Base-by-base conservation (phyloP, 257 asterid species). In the Buddleja alternifolia region DNA sequence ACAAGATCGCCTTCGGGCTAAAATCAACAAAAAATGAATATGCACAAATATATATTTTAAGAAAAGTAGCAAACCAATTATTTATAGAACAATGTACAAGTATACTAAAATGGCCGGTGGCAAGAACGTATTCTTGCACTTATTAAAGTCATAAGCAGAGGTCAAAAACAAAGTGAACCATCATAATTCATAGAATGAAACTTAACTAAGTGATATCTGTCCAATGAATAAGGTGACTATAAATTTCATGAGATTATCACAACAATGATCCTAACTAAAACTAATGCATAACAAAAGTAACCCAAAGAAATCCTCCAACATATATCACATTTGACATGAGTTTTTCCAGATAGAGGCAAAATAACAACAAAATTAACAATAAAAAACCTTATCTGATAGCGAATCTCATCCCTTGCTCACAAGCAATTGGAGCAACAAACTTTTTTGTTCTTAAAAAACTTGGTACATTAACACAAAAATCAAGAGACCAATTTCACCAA, bases 321-420 rank as follows among this genome's bases (percentile, higher is more conserved):
- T 84, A 73, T 76, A 76, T 54, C 68, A 77, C 84, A 79, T 44
- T 57, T 34, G 36, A 60, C 51, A 66, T 21, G 72, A 53, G 61
- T 47, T 59, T 63, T 76, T 73, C 68, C 70, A 75, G 15, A 32
- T 52, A 59, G 47, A 48, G 55, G 65, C 72, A 65, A 40, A 70
- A 72, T 37, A 53, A 17, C 50, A 70, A 72, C 44, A 53, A 16
- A 23, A 64, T 50, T 47, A n/a, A n/a, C n/a, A 45, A 51, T 24
- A 45, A 67, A 71, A 77, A 67, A 19, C 98, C 95, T 73, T 93
- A 96, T 53, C 98, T 75, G 65, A 93, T 93, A 19, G 98, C 98
- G 51, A 93, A 93, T 72, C 97, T 88, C 97, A 93, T 93, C 40
- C 98, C 97, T 68, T 88, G 95, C 82, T 90, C 98, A 70, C 97